A percentile compares a stretch with the other conserved stretches of the same genome.
These are phyloP conservation scores for Helotiales sp. DNA, from an alignment of 2,329 filamentous ascomycete species.

Conservation along the genomic window DNA sequence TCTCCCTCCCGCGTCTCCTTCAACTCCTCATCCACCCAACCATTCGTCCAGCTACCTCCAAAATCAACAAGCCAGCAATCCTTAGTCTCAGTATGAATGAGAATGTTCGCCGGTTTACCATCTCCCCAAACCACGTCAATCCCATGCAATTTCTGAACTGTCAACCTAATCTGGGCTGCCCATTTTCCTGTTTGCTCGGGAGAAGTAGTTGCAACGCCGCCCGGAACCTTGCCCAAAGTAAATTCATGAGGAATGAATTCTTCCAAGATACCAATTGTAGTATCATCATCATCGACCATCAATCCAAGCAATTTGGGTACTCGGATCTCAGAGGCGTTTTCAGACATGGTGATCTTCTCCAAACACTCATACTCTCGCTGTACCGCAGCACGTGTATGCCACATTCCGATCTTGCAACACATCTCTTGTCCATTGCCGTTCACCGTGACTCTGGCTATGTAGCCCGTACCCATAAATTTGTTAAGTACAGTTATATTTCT, in stretches of 20 bases:
- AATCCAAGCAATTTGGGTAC: constrained; percentile 12
- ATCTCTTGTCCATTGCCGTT: constrained; percentile 10
- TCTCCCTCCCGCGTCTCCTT: constrained; percentile 20
- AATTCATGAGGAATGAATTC: constrained; percentile 15
- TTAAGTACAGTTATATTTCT: constrained; percentile 8
- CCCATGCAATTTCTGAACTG: constrained; percentile 22
- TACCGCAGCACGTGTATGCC: constrained; percentile 5
- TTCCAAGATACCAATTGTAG: constrained; percentile 21
- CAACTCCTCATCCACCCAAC: constrained; percentile 25
- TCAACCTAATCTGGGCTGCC: constrained; percentile 17
- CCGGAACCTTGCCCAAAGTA: background rate
- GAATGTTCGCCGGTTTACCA: constrained; percentile 27
- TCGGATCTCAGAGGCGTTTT: constrained; percentile 10
- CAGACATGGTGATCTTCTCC: constrained; percentile 8
- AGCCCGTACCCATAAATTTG: constrained; percentile 11
- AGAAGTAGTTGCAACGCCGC: background rate
- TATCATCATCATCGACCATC: constrained; percentile 13
- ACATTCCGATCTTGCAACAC: constrained; percentile 17
- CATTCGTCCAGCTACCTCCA: constrained; percentile 25
- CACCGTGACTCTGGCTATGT: constrained; percentile 14
- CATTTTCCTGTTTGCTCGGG: constrained; percentile 19
- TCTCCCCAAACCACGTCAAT: constrained; percentile 28
- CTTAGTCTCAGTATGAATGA: constrained; percentile 22
- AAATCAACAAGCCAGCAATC: constrained; percentile 28
- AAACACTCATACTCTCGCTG: constrained; percentile 21